Base-by-base conservation (phyloP, 345 rosid genomes). In the Linum lewisii region DNA sequence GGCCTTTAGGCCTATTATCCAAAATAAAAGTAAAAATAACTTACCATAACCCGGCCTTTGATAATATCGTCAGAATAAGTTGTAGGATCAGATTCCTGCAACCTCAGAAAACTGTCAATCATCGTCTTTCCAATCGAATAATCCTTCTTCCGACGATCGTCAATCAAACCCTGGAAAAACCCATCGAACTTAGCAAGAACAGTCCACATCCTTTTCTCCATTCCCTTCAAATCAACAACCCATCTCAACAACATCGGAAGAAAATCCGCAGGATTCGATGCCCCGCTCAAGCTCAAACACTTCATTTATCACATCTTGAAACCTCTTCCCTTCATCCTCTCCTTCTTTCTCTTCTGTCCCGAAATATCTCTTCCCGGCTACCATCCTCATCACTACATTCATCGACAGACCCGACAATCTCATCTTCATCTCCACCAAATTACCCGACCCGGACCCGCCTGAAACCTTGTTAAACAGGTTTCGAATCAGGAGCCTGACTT, bases 21-120 rank as follows among this genome's bases (percentile, higher is more conserved):
- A 68, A 53, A 47, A 9, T 4, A 22, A 2, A 2, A 26, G n/a
- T 1, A 1, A 36, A 18, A 9, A 1, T 49, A 16, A 25, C 20
- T 14, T 51, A 66, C 63, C 63, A 58, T 20, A 1, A 66, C 59
- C 15, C 21, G 16, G 11, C 69, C 69, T 51, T 50, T 58, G 58
- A 59, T 66, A 20, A 25, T 51, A 32, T 66, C 55, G 22, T 64
- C 68, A 2, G 53, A 44, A 19, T 64, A 57, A 20, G 34, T 26
- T 47, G 57, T 55, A 14, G 62, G 68, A 14, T 57, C 68, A 0
- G 68, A 21, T n/a, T 65, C 62, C 59, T 58, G 47, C 38, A 65
- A 51, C 2, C 45, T 32, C 24, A 65, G 18, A 44, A 65, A 57
- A 21, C 26, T 56, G 21, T 65, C 68, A 16, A 65, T 57, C 23